phyloP scores from a whole-genome alignment of 371 early-diverging fungal species.

The Phascolomyces articulosus region DNA sequence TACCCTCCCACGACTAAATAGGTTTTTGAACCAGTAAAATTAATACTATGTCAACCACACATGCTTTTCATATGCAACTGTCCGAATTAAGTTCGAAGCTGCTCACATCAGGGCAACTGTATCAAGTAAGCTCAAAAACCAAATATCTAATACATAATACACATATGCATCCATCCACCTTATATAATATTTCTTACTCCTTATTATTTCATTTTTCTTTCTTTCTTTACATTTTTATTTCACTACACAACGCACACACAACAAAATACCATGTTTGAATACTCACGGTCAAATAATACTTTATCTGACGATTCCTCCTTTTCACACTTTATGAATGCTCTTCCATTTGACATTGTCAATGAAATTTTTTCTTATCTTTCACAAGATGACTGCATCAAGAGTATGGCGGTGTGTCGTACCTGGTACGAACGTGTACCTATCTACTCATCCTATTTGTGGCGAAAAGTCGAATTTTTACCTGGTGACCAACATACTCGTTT shows the following conservation, averaged over 20 bases:
- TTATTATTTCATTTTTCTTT: too few species aligned
- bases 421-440: slow-evolving; percentile 8
- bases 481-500: background rate
- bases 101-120: too few species aligned
- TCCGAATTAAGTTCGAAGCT: background rate
- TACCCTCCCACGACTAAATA: background rate
- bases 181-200: too few species aligned
- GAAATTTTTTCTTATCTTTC: slow-evolving; percentile 6
- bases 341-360: slow-evolving; percentile 4
- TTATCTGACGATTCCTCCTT: too few species aligned
- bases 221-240: too few species aligned
- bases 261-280: background rate
- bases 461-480: background rate
- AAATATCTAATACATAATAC: too few species aligned
- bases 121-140: too few species aligned
- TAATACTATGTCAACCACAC: background rate
- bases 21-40: background rate
- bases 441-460: slow-evolving; percentile 2
- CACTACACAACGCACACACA: background rate
- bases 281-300: background rate
- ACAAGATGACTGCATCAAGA: slow-evolving; percentile 1
- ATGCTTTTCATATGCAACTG: slow-evolving; percentile 7
- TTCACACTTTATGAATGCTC: background rate
- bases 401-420: slow-evolving; percentile 3
- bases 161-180: too few species aligned